Conservation (phyloP, 495 filamentous ascomycete genomes). For the Podospora tetraspora region DNA sequence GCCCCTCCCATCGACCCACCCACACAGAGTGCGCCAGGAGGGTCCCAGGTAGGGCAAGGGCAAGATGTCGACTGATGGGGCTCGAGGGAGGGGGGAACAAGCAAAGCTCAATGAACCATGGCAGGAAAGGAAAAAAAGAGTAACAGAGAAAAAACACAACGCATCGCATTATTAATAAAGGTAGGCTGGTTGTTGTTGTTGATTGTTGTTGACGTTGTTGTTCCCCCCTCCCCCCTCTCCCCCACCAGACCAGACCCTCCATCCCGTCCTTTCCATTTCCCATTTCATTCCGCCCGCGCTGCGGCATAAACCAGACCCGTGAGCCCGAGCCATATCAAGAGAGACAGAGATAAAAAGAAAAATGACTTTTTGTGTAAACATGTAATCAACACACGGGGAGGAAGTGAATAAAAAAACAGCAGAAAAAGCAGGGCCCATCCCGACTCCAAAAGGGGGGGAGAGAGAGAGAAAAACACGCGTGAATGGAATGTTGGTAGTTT, state of each 20-base stretch:
- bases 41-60: neutral
- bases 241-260: neutral
- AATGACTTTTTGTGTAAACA: conserved; percentile 21
- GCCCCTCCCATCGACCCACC: neutral
- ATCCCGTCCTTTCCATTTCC: neutral
- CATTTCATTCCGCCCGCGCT: neutral
- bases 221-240: neutral
- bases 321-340: conserved; percentile 1
- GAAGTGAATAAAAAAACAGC: conserved; percentile 15
- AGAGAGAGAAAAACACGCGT: conserved; percentile 9
- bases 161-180: neutral
- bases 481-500: conserved; percentile 5
- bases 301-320: neutral
- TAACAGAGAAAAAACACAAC: conserved; percentile 1
- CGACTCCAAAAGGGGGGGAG: conserved; percentile 10
- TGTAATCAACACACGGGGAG: conserved; percentile 26
- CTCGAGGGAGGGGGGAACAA: neutral
- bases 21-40: neutral
- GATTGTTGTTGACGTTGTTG: neutral
- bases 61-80: neutral
- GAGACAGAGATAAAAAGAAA: neutral
- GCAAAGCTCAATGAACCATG: neutral
- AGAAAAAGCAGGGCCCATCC: conserved; percentile 1
- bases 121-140: neutral
- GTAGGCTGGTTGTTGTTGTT: neutral